Evolutionary conservation across 176 grass and related monocot species (phyloP), one percentile per base, ranked within the genome.

Genomic region (Oryza nivara): DNA sequence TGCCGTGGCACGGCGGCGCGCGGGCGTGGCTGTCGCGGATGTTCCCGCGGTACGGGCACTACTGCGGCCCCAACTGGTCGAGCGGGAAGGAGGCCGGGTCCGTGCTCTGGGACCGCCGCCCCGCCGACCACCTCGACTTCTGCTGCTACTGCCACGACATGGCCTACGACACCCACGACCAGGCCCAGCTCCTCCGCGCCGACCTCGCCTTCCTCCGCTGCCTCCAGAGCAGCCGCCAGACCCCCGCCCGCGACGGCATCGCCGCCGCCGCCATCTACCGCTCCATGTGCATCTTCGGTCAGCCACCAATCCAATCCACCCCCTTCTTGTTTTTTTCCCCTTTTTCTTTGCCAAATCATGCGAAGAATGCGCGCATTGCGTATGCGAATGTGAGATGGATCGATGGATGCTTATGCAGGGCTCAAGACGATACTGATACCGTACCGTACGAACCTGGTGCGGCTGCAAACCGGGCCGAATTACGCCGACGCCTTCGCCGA

Each of bases 71-170:
- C 38, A 99, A 99, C 85, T 99, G 96, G 96, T 94, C 93, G 56
- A 96, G 93, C 88, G 93, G 96, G 70, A 96, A 94, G 91, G 91
- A 94, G 79, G 72, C 68, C 15, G 96, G 93, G 32, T 96, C 91
- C 83, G 94, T 94, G 83, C 88, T 99, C 74, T 94, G 93, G 96
- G 96, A 99, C 56, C 88, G 78, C 26, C 88, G 96, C 71, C 93
- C 96, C 41, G 85, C 93, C 35, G 93, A 99, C 81, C 94, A 91
- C 89, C 88, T 99, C 40, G 96, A 99, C 81, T 95, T 95, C 80
- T 99, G 96, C 87, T 99, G 96, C 82, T 99, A 96, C 84, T 99
- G 96, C 88, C 96, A 99, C 88, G 93, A 99, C 81, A 99, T 99
- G 70, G 93, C 93, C 25, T 99, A 96, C 82, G 96, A 99, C 79